Base-by-base conservation (phyloP, 2,329 filamentous ascomycete species). In the Thielaviopsis musarum region DNA sequence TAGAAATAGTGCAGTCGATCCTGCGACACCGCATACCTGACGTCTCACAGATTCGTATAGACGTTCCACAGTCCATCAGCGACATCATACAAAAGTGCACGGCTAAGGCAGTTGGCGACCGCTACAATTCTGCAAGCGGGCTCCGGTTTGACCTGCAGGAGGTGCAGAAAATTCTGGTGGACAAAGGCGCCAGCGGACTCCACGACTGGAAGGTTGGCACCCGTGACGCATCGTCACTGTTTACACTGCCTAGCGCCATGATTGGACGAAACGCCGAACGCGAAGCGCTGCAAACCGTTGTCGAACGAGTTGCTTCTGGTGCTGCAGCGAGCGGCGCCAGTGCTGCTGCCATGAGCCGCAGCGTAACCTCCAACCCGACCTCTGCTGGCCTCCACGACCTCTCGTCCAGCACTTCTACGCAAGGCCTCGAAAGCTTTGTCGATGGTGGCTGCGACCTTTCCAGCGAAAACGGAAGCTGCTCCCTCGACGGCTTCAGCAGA, bases 1-100 rank as follows among this genome's bases (percentile, higher is more conserved):
- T 96, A 61, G 91, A 96, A 66, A 89, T 96, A 52, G 89, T 97
- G 64, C 91, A 96, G 68, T 88, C 84, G 64, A 89, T 96, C 12
- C 76, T 97, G 9, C 84, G 84, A 54, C 85, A 86, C 64, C 82
- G 87, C 53, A 82, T 96, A 64, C 83, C 87, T 4, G 82, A 82
- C 45, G 83, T 93, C 9, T 88, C 88, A 3, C 81, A 81, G 3
- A 81, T 89, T 52, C 81, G 91, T 56, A 78, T 89, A 62, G 91
- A 96, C 67, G 77, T 95, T 5, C 91, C 91, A 0, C 88, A 94
- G 61, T 85, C 86, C 7, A 75, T 96, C 51, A 87, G 87, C 1
- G 79, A 81, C 34, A 86, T 96, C 52, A 88, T 97, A 49, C 86
- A 91, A 68, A 94, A 90, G 69, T 95, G 94, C 79, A 95, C 90